Evolutionary conservation across 2,329 filamentous ascomycete genomes (phyloP).

Genomic region (Apiospora koreana): DNA sequence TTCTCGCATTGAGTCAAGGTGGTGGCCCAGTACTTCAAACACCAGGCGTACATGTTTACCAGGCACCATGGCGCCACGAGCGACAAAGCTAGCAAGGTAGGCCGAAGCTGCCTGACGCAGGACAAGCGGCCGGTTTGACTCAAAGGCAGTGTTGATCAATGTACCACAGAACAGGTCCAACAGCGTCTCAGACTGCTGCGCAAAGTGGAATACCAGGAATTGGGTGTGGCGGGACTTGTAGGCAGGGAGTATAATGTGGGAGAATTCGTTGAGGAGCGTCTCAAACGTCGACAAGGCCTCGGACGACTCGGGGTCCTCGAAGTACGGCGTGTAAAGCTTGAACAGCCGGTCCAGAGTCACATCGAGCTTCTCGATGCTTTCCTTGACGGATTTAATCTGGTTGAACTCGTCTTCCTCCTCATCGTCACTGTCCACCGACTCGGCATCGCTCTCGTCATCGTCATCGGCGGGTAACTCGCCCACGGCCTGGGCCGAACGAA

Average conservation of each 20-base stretch:
- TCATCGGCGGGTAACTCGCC: conserved; percentile 39
- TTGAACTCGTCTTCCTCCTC: conserved; percentile 64
- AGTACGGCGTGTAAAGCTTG: conserved; percentile 73
- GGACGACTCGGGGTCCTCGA: conserved; percentile 67
- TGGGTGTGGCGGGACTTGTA: conserved; percentile 92
- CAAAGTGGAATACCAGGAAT: conserved; percentile 94
- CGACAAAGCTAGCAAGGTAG: conserved; percentile 93
- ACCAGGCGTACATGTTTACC: conserved; percentile 77
- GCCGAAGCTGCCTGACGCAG: conserved; percentile 83
- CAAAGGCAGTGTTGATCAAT: conserved; percentile 72
- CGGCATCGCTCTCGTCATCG: conserved; percentile 63
- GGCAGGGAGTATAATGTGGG: conserved; percentile 83
- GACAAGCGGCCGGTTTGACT: conserved; percentile 69
- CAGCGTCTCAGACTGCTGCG: conserved; percentile 76
- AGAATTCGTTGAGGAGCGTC: conserved; percentile 81
- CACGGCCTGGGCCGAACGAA: conserved; percentile 40
- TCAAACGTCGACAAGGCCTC: conserved; percentile 74
- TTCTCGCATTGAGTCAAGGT: conserved; percentile 74
- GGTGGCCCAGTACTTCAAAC: conserved; percentile 75
- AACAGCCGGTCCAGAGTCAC: conserved; percentile 87
- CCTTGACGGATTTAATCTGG: conserved; percentile 71
- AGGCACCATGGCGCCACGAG: conserved; percentile 81
- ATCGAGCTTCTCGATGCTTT: conserved; percentile 89
- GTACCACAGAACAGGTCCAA: conserved; percentile 82
- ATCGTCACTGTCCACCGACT: conserved; percentile 72